Evolutionary conservation across 352 stramenopile species (phyloP).

Genomic region (Phytophthora pisi): DNA sequence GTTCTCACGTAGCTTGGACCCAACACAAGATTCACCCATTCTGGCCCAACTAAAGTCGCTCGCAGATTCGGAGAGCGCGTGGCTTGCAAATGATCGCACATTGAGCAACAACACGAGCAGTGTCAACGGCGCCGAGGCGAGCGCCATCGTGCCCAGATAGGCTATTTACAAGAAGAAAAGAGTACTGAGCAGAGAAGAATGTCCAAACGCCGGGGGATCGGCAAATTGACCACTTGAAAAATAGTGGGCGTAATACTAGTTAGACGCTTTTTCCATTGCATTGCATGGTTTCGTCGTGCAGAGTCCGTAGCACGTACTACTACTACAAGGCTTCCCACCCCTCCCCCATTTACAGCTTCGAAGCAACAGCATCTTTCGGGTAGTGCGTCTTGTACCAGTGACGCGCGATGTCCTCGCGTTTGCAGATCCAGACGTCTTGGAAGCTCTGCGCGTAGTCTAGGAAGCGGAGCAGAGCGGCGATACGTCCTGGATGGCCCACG

Average conservation of each 20-base stretch:
- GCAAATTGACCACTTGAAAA: constrained; percentile 28
- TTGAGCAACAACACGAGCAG: constrained; percentile 36
- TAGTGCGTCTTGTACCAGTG: constrained; percentile 95
- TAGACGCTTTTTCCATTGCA: constrained; percentile 25
- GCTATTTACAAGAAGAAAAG: constrained; percentile 8
- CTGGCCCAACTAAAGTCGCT: constrained; percentile 70
- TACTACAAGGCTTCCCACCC: background rate
- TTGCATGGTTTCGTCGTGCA: background rate
- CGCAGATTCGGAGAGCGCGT: constrained; percentile 70
- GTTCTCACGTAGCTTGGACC: constrained; percentile 77
- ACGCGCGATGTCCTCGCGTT: constrained; percentile 92
- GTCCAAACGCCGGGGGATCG: constrained; percentile 20
- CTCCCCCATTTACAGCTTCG: constrained; percentile 50
- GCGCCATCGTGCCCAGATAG: constrained; percentile 53
- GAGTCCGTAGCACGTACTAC: background rate
- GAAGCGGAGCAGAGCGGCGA: constrained; percentile 92
- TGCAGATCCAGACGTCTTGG: constrained; percentile 94
- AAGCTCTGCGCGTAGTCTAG: constrained; percentile 93
- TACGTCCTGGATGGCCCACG: constrained; percentile 89
- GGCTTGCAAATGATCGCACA: constrained; percentile 66
- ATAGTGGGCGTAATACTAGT: constrained; percentile 38
- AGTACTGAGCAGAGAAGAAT: constrained; percentile 13
- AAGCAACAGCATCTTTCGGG: constrained; percentile 33
- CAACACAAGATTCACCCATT: constrained; percentile 66
- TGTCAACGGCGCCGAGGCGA: constrained; percentile 26